phyloP scores from a whole-genome alignment of 2,329 filamentous ascomycete species.

The Rutstroemia sydowiana region DNA sequence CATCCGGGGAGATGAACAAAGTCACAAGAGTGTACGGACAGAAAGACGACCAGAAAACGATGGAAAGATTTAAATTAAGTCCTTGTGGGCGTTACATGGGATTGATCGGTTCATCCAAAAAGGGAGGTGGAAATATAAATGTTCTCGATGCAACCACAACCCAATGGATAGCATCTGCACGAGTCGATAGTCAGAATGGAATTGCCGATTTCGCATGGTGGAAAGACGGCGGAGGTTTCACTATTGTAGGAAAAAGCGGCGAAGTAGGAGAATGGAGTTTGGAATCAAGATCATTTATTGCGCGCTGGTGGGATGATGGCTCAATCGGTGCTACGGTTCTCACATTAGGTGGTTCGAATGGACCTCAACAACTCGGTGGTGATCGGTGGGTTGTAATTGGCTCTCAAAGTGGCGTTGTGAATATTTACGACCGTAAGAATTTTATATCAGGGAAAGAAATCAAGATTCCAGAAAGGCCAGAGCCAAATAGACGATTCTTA shows the following conservation, averaged over 20 bases:
- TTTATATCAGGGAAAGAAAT: constrained; percentile 35
- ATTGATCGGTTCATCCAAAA: constrained; percentile 69
- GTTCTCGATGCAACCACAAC: constrained; percentile 70
- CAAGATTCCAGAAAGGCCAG: constrained; percentile 58
- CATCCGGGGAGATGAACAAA: constrained; percentile 75
- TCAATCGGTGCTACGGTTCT: constrained; percentile 75
- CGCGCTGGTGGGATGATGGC: constrained; percentile 88
- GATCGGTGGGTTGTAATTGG: constrained; percentile 88
- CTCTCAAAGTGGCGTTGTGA: constrained; percentile 79
- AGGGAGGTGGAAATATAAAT: constrained; percentile 84
- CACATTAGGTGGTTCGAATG: constrained; percentile 63
- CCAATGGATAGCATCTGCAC: constrained; percentile 80
- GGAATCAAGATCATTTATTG: constrained; percentile 59
- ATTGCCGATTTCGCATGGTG: constrained; percentile 93
- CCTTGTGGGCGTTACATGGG: constrained; percentile 84
- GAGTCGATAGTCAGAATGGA: constrained; percentile 74
- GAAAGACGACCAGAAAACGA: constrained; percentile 73
- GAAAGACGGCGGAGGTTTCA: constrained; percentile 73
- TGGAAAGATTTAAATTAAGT: constrained; percentile 85
- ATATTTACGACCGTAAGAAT: constrained; percentile 74
- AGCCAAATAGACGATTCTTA: constrained; percentile 67
- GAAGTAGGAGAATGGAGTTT: constrained; percentile 87
- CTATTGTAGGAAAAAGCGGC: constrained; percentile 76
- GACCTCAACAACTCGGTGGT: constrained; percentile 55
- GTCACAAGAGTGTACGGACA: constrained; percentile 69